Evolutionary conservation across 148 eudicot genomes (phyloP).

Genomic region (Simmondsia chinensis): DNA sequence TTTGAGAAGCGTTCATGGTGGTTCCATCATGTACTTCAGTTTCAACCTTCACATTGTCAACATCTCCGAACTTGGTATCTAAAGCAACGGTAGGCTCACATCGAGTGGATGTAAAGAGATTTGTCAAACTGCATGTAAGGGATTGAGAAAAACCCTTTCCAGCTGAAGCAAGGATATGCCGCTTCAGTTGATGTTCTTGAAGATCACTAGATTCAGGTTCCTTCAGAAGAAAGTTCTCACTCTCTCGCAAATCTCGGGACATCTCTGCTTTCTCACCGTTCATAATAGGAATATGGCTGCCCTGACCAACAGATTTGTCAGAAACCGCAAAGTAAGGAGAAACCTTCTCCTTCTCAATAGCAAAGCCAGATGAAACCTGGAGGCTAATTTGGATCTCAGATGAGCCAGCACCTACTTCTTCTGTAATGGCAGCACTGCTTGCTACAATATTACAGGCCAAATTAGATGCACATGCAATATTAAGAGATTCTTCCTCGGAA

Average conservation of each 20-base stretch:
- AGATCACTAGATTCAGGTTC: not conserved
- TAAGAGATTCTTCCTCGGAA: conserved; percentile 1
- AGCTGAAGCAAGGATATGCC: conserved; percentile 1
- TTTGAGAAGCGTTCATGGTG: not conserved
- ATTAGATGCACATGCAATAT: conserved; percentile 1
- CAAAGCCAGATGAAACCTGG: conserved; percentile 2
- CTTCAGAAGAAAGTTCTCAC: not conserved
- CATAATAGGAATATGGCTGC: no score
- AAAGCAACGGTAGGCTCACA: conserved; percentile 7
- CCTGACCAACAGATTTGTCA: not conserved
- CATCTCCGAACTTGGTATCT: conserved; percentile 1
- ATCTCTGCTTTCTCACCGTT: no score
- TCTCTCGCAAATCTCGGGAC: not conserved
- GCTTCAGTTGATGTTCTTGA: not conserved
- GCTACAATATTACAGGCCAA: no score
- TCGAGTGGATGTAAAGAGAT: conserved; percentile 1
- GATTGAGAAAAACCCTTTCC: not conserved
- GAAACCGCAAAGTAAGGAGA: not conserved
- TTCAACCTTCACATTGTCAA: not conserved
- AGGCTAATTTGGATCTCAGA: not conserved
- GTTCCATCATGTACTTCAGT: not conserved
- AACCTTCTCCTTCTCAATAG: not conserved
- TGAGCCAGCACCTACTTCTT: not conserved
- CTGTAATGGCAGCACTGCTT: no score
- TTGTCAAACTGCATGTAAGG: not conserved